Conservation (phyloP, 257 asterid genomes). For the Euphrasia confusa region DNA sequence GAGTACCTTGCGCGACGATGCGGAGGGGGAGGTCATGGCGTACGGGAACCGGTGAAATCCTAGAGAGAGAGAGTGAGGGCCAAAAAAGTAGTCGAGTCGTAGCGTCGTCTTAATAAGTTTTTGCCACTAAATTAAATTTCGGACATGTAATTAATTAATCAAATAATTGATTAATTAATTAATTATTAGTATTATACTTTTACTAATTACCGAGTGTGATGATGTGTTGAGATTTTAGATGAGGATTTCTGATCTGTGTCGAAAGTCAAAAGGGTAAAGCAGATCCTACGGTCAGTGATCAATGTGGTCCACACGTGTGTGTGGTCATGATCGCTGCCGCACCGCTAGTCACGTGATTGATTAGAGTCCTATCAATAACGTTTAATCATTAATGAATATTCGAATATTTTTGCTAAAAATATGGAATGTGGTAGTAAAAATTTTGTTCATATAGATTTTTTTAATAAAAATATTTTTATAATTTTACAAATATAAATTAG, state of each 20-base stretch:
- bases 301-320: not conserved
- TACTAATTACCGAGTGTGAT: no score
- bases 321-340: not conserved
- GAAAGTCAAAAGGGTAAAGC: not conserved
- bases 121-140: not conserved
- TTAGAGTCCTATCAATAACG: not conserved
- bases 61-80: constrained; percentile 21
- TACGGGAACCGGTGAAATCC: constrained; percentile 11
- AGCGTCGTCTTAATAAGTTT: not conserved
- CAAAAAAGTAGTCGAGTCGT: constrained; percentile 11
- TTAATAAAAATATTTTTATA: no score
- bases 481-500: no score
- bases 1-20: constrained; percentile 54
- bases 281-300: not conserved
- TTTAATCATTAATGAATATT: no score
- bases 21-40: constrained; percentile 51
- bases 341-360: not conserved
- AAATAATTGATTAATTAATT: not conserved
- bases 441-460: no score
- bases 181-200: not conserved
- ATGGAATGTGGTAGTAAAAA: no score
- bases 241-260: not conserved
- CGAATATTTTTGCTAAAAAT: no score
- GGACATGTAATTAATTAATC: not conserved
- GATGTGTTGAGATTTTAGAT: not conserved